A percentile compares a stretch with the other conserved stretches of the same genome.
phyloP scores from a whole-genome alignment of 2,329 filamentous ascomycete genomes.

The Penicillium sp. region DNA sequence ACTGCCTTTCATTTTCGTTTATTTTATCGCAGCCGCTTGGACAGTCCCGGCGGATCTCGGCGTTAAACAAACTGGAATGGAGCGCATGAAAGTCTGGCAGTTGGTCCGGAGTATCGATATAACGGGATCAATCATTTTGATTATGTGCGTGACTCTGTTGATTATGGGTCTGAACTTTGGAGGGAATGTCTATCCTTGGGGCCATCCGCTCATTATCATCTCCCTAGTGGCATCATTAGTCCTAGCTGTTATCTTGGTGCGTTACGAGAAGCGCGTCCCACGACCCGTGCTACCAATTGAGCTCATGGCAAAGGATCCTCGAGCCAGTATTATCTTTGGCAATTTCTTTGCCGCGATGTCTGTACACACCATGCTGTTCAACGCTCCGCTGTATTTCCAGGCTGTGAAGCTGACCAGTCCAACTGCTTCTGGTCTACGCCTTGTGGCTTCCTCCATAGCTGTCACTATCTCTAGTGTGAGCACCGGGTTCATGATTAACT shows the following conservation, averaged over 20 bases:
- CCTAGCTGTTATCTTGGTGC: constrained; percentile 38
- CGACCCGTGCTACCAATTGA: constrained; percentile 50
- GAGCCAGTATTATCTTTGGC: constrained; percentile 49
- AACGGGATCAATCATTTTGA: constrained; percentile 48
- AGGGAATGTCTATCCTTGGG: constrained; percentile 52
- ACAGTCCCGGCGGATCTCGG: constrained; percentile 47
- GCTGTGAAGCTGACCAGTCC: constrained; percentile 68
- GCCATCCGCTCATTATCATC: constrained; percentile 48
- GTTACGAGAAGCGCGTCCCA: constrained; percentile 43
- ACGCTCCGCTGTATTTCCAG: constrained; percentile 73
- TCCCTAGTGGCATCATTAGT: constrained; percentile 44
- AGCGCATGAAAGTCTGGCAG: constrained; percentile 40
- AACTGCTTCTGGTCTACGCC: constrained; percentile 68
- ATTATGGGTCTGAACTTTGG: constrained; percentile 53
- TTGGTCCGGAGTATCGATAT: constrained; percentile 50
- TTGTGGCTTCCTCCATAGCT: constrained; percentile 61
- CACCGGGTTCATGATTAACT: constrained; percentile 62
- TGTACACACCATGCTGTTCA: constrained; percentile 61
- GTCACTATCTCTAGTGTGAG: constrained; percentile 54
- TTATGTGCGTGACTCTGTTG: constrained; percentile 46
- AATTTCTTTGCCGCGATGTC: constrained; percentile 52
- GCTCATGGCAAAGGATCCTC: constrained; percentile 46
- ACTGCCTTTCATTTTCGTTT: constrained; percentile 47
- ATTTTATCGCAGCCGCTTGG: constrained; percentile 12
- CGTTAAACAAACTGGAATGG: constrained; percentile 41